A percentile compares a stretch with the other conserved stretches of the same genome.
Conservation (phyloP, 768 basidiomycete genomes). For the Boletus pseudopeckii region DNA sequence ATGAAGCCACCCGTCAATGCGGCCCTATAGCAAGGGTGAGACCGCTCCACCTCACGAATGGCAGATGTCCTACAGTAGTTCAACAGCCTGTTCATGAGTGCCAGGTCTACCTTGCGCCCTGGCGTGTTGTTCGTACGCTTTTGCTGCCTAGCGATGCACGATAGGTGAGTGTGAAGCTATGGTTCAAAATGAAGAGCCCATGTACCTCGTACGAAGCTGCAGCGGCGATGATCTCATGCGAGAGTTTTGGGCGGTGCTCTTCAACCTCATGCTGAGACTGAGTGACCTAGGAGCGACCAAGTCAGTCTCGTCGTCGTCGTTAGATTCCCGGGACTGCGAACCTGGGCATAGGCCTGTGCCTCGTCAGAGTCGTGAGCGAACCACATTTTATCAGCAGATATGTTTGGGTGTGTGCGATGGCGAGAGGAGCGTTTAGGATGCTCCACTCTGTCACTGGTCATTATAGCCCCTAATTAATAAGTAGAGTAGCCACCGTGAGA, state of each 20-base stretch:
- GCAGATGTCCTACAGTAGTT: slow-evolving; percentile 21
- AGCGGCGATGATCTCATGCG: slow-evolving; percentile 26
- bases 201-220: slow-evolving; percentile 29
- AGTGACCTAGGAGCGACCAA: slow-evolving; percentile 8
- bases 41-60: too few relatives aligned
- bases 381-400: slow-evolving; percentile 14
- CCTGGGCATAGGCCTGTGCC: slow-evolving; percentile 21
- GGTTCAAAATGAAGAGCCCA: background rate
- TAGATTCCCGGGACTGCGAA: background rate
- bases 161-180: background rate
- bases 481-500: slow-evolving; percentile 5
- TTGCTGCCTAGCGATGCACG: slow-evolving; percentile 23
- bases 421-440: too few relatives aligned
- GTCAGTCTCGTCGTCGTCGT: background rate
- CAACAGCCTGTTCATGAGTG: slow-evolving; percentile 21
- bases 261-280: background rate
- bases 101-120: slow-evolving; percentile 17
- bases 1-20: slow-evolving; percentile 25
- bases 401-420: background rate
- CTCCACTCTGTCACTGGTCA: too few relatives aligned
- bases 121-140: slow-evolving; percentile 27
- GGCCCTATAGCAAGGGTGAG: slow-evolving; percentile 16
- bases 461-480: background rate
- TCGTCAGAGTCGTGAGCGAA: slow-evolving; percentile 25
- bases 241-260: slow-evolving; percentile 20